Evolutionary conservation across 371 early-diverging fungal genomes (phyloP), one percentile per base, ranked within the genome.

Genomic region (Blyttiomyces sp.): DNA sequence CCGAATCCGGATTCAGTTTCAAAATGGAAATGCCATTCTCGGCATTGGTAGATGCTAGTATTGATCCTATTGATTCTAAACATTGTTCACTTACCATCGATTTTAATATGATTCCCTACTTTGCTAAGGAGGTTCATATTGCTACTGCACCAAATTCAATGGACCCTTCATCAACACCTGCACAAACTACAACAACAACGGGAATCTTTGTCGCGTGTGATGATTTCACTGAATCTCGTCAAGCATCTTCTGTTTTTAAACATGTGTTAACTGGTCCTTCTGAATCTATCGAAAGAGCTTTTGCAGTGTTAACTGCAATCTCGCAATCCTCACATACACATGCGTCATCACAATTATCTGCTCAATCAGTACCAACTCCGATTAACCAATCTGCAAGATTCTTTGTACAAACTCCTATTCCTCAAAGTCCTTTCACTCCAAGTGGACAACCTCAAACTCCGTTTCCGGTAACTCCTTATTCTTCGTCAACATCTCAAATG

Each of bases 161-260:
- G 27, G 16, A 50, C 17, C 24, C 51, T 11, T 32, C 13, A 27
- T 27, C 7, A 33, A 21, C 27, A 21, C 27, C 21, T 42, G 49
- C 54, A 7, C 34, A 68, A 36, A 31, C 21, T 60, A 64, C 19
- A 60, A 62, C 26, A 21, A n/a, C 27, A 5, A 30, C 51, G 27
- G 21, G 51, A 30, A 9, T 70, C 21, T 88, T 88, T 86, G 74
- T 82, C 11, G 83, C 81, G 60, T 88, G 89, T 68, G 81, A 82
- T 30, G 90, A 89, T 61, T 89, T 89, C 53, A 89, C 88, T 13
- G 88, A 88, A 61, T 78, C 76, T 56, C 81, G 79, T 58, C 88
- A 89, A 75, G 89, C 88, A 11, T 39, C 39, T 13, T 39, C 13
- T n/a, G n/a, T n/a, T 11, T 39, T n/a, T 11, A n/a, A 13, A 11